Conservation (phyloP, 106 monocot genomes). For the Phalaenopsis aphrodite region DNA sequence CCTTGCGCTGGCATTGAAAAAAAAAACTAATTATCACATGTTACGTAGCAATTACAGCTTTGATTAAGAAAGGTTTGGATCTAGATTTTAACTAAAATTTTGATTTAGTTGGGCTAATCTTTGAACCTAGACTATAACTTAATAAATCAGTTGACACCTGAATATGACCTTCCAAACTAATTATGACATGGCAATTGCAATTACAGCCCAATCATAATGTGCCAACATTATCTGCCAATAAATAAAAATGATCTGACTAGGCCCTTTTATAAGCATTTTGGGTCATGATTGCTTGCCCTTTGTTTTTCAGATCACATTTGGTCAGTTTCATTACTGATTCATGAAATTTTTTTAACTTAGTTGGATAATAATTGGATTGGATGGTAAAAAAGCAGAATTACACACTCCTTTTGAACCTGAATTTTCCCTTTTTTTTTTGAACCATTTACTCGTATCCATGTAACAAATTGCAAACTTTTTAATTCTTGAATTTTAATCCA, state of each 20-base stretch:
- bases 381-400: neutral
- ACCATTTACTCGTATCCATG: neutral
- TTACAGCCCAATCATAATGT: neutral
- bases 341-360: neutral
- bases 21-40: too few relatives aligned
- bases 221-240: neutral
- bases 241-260: neutral
- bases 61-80: neutral
- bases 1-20: too few relatives aligned
- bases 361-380: neutral
- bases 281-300: neutral
- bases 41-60: neutral
- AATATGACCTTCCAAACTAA: neutral
- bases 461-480: neutral
- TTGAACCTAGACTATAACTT: neutral
- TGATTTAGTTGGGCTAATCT: neutral
- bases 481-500: neutral
- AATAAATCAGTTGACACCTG: neutral
- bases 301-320: neutral
- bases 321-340: neutral
- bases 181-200: neutral
- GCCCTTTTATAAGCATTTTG: neutral
- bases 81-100: neutral
- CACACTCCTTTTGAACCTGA: neutral
- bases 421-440: neutral